These are phyloP conservation scores for Tubosaeta brunneosetosa DNA, from an alignment of 768 basidiomycete genomes.

Conservation along the genomic window DNA sequence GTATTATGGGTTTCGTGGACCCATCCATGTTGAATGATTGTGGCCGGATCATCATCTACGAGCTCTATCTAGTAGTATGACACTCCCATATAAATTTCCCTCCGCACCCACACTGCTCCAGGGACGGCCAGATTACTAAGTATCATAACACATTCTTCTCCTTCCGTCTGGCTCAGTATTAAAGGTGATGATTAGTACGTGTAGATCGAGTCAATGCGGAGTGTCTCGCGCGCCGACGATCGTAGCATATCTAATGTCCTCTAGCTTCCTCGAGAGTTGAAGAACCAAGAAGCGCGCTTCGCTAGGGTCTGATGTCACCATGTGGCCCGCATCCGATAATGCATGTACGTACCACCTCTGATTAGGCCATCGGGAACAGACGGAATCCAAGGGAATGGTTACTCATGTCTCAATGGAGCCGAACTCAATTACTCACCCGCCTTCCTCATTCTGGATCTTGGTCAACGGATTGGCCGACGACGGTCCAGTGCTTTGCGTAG, in stretches of 20 bases:
- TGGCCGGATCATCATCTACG: conserved; percentile 7
- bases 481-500: conserved; percentile 40
- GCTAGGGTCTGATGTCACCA: conserved; percentile 44
- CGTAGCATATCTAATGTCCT: conserved; percentile 10
- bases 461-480: conserved; percentile 59
- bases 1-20: background rate
- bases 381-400: conserved; percentile 17
- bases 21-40: background rate
- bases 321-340: conserved; percentile 13
- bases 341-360: conserved; percentile 31
- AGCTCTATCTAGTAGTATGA: background rate
- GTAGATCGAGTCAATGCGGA: conserved; percentile 26
- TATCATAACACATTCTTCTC: conserved; percentile 17
- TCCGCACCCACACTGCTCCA: conserved; percentile 20
- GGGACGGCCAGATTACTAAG: conserved; percentile 29
- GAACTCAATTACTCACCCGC: conserved; percentile 44
- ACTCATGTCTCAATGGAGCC: conserved; percentile 7
- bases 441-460: conserved; percentile 79
- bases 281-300: conserved; percentile 93
- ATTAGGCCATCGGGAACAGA: conserved; percentile 16
- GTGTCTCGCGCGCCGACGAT: conserved; percentile 10
- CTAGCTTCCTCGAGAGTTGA: conserved; percentile 67
- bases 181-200: conserved; percentile 22
- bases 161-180: conserved; percentile 15
- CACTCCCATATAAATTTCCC: conserved; percentile 23